phyloP scores from a whole-genome alignment of 805 yeast species.

The Metschnikowia cubensis region DNA sequence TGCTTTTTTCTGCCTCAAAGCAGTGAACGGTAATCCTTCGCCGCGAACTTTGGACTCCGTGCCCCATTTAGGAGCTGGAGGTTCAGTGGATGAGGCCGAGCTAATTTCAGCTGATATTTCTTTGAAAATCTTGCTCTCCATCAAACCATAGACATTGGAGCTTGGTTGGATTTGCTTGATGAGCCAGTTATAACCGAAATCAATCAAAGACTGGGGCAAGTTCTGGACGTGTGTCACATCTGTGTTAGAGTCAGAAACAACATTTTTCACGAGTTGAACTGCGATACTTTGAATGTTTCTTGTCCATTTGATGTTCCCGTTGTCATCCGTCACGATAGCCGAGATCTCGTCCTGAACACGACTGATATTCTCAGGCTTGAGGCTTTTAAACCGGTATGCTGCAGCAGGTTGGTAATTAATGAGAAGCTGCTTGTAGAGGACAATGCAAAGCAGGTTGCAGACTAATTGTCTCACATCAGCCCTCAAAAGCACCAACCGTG shows the following conservation, averaged over 20 bases:
- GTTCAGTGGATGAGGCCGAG: neutral
- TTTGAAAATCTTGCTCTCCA: slow-evolving; percentile 64
- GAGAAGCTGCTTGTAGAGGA: slow-evolving; percentile 67
- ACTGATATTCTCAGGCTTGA: slow-evolving; percentile 35
- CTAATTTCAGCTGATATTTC: slow-evolving; percentile 19
- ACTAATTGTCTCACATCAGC: slow-evolving; percentile 85
- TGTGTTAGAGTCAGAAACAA: slow-evolving; percentile 17
- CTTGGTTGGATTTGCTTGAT: slow-evolving; percentile 82
- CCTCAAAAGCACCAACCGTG: slow-evolving; percentile 69
- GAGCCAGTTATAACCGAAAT: slow-evolving; percentile 74
- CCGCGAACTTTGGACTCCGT: slow-evolving; percentile 5
- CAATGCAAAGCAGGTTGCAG: slow-evolving; percentile 69
- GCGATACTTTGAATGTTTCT: slow-evolving; percentile 71
- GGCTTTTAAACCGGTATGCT: slow-evolving; percentile 10
- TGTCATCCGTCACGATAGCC: slow-evolving; percentile 78
- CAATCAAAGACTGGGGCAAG: slow-evolving; percentile 41
- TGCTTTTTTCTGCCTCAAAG: slow-evolving; percentile 13
- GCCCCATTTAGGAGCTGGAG: neutral
- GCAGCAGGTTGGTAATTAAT: slow-evolving; percentile 31
- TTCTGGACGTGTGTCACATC: slow-evolving; percentile 16
- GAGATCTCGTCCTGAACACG: slow-evolving; percentile 65
- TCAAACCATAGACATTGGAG: slow-evolving; percentile 68
- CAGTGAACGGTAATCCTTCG: slow-evolving; percentile 5
- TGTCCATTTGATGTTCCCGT: slow-evolving; percentile 89
- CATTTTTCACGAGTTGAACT: slow-evolving; percentile 55